Base-by-base conservation (phyloP, 1,284 basidiomycete genomes). In the Cryptococcus sp. region DNA sequence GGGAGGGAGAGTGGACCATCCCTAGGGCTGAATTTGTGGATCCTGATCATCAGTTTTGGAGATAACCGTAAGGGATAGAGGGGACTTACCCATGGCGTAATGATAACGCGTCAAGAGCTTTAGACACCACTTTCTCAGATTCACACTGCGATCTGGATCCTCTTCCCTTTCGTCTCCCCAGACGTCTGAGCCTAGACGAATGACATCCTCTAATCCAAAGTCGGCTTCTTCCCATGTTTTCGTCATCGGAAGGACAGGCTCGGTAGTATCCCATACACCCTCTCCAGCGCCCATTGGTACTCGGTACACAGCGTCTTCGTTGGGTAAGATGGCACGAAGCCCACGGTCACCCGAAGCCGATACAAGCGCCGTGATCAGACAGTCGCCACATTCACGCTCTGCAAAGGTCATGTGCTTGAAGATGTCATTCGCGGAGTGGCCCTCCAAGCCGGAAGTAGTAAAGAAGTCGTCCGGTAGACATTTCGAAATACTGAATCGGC, bases 321-420 rank as follows among this genome's bases (percentile, higher is more conserved):
- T 24, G 9, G 75, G 75, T 13, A 77, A 49, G 54, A 77, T 64
- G 0, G 71, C 74, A 11, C 60, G 57, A 3, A 77, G 48, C 0
- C 73, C 74, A 5, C 61, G 60, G 31, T 56, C 46, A 7, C 73
- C 74, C 10, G 69, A 72, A 7, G 60, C 54, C 11, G 50, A 50
- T 19, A 74, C 45, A 13, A 77, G 55, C 4, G 63, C 67, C 14
- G 50, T 57, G 46, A 76, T 69, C 16, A 75, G 52, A 50, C 75
- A 77, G 53, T 75, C 74, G 10, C 74, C 75, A 46, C 73, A 75
- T 18, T 55, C 37, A 0, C 61, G 62, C 31, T 64, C 42, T 9
- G 53, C 56, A 46, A 73, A 76, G 2, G 73, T 59, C 5, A 75
- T 25, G 16, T 55, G 52, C 16, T 54, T 61, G 60, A 76, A 70